phyloP scores from a whole-genome alignment of 1,284 basidiomycete genomes.

The Heliocybe sulcata region DNA sequence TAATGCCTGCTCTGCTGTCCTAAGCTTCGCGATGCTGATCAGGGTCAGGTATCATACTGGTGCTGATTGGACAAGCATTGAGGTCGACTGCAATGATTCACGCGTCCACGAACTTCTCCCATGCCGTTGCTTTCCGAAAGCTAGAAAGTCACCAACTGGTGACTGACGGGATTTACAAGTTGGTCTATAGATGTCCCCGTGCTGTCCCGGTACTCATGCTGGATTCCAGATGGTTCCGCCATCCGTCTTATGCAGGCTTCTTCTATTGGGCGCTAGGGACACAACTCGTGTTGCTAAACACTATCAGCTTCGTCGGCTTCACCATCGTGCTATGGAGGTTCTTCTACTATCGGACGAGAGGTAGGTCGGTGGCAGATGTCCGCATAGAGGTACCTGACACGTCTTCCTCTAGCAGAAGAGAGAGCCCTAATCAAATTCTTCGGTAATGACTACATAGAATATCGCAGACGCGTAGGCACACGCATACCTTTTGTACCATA shows the following conservation, averaged over 20 bases:
- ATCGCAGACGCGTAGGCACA: slow-evolving; percentile 63
- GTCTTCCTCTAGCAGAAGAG: slow-evolving; percentile 62
- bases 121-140: slow-evolving; percentile 75
- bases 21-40: neutral
- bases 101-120: slow-evolving; percentile 90
- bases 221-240: slow-evolving; percentile 70
- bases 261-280: slow-evolving; percentile 98
- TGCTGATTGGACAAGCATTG: slow-evolving; percentile 69
- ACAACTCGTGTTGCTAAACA: slow-evolving; percentile 89
- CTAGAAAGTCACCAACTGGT: slow-evolving; percentile 73
- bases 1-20: no score
- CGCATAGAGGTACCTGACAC: neutral
- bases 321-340: slow-evolving; percentile 73
- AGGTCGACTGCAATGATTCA: slow-evolving; percentile 94
- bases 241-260: slow-evolving; percentile 97
- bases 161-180: slow-evolving; percentile 83
- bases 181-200: slow-evolving; percentile 20
- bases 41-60: slow-evolving; percentile 50
- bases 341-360: slow-evolving; percentile 76
- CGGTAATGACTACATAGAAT: slow-evolving; percentile 69
- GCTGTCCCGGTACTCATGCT: slow-evolving; percentile 1
- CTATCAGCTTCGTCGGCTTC: slow-evolving; percentile 65
- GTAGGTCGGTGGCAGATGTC: slow-evolving; percentile 37
- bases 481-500: slow-evolving; percentile 65
- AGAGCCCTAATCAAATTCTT: slow-evolving; percentile 71